Percentiles rank a stretch among this genome's conserved stretches.
phyloP scores from a whole-genome alignment of 2,329 filamentous ascomycete genomes.

The Fusarium buharicum region DNA sequence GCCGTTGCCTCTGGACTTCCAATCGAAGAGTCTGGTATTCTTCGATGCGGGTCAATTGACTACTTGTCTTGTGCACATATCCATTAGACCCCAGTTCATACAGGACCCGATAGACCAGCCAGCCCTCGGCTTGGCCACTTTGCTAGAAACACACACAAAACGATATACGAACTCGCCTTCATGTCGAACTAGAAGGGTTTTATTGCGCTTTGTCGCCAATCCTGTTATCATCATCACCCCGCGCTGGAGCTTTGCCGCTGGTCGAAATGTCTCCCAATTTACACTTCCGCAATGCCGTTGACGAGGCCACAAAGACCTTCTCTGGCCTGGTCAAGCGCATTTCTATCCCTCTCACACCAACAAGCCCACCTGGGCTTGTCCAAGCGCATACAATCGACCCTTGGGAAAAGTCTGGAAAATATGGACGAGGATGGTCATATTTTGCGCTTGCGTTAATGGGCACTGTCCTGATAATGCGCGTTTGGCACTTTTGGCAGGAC shows the following conservation, averaged over 20 bases:
- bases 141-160: constrained; percentile 3
- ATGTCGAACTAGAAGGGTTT: constrained; percentile 43
- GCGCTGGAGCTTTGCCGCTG: constrained; percentile 42
- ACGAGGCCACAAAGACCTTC: constrained; percentile 50
- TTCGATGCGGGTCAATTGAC: constrained; percentile 26
- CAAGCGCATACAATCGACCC: constrained; percentile 77
- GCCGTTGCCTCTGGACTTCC: constrained; percentile 11
- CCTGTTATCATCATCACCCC: constrained; percentile 12
- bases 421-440: constrained; percentile 88
- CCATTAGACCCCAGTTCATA: constrained; percentile 5
- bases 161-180: constrained; percentile 27
- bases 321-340: constrained; percentile 64
- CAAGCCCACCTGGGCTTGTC: constrained; percentile 69
- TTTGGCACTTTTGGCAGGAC: constrained; percentile 93
- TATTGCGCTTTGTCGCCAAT: constrained; percentile 44
- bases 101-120: constrained; percentile 12
- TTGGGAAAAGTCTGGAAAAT: constrained; percentile 84
- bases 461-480: constrained; percentile 73
- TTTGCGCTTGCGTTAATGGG: constrained; percentile 80
- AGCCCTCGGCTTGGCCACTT: constrained; percentile 4
- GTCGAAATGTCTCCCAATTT: constrained; percentile 56
- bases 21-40: constrained; percentile 44
- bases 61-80: constrained; percentile 9
- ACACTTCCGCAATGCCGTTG: constrained; percentile 48
- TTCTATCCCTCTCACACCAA: constrained; percentile 67